Conservation (phyloP, 1,284 basidiomycete genomes). For the Cryptococcus jaspeensis region DNA sequence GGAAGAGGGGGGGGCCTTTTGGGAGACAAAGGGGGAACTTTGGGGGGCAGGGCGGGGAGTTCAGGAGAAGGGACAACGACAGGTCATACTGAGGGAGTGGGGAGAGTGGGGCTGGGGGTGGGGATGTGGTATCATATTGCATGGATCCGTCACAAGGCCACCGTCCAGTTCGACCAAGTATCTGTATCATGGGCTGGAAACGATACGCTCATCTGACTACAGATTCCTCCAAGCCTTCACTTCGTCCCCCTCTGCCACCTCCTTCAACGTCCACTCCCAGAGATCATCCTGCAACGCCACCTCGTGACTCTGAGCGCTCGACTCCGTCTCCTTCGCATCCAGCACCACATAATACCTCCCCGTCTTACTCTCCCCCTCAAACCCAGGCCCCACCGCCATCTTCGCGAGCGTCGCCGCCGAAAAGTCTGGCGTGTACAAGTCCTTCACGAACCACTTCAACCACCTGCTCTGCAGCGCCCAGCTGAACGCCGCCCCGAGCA, state of each 20-base stretch:
- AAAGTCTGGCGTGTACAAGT: background rate
- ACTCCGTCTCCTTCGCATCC: slow-evolving; percentile 3
- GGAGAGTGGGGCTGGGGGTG: background rate
- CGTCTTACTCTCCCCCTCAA: slow-evolving; percentile 5
- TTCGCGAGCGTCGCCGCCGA: slow-evolving; percentile 9
- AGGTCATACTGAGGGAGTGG: background rate
- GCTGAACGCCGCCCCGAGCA: background rate
- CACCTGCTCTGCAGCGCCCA: slow-evolving; percentile 1
- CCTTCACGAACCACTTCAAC: slow-evolving; percentile 1
- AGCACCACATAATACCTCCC: slow-evolving; percentile 19
- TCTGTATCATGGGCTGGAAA: too few species aligned
- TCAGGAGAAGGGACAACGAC: background rate
- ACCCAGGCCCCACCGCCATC: slow-evolving; percentile 11
- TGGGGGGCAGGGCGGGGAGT: background rate
- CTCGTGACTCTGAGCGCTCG: slow-evolving; percentile 15
- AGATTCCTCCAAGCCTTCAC: background rate
- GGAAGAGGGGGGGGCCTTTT: too few species aligned
- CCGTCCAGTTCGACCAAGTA: too few species aligned
- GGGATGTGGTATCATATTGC: too few species aligned
- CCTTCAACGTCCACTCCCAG: slow-evolving; percentile 25
- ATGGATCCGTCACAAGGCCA: too few species aligned
- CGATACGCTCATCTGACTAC: background rate
- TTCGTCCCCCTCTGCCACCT: slow-evolving; percentile 3
- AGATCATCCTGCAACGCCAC: slow-evolving; percentile 17
- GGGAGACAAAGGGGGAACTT: too few species aligned